These are phyloP conservation scores for Fraxinus dipetala DNA, from an alignment of 305 asterid species.

Conservation along the genomic window DNA sequence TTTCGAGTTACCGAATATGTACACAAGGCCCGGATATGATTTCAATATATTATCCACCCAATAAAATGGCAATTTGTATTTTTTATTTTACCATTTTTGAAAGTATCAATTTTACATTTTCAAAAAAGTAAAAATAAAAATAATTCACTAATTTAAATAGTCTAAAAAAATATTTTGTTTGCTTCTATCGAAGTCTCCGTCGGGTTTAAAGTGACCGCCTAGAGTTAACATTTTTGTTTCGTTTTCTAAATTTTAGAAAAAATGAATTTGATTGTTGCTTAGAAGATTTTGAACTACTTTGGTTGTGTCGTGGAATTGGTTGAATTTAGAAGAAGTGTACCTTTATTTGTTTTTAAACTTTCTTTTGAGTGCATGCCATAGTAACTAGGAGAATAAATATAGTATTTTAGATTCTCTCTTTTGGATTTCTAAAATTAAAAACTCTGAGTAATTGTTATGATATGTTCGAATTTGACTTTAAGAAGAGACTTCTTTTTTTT, in stretches of 20 bases:
- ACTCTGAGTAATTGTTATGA: too few relatives aligned
- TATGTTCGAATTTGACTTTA: background rate
- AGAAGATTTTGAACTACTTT: background rate
- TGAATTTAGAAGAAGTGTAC: background rate
- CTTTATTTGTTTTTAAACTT: background rate
- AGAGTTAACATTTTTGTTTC: background rate
- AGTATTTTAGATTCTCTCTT: too few relatives aligned
- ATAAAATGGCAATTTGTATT: background rate
- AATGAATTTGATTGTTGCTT: background rate
- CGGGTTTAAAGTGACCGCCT: background rate
- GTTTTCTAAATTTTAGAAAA: too few relatives aligned
- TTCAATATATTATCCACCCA: background rate
- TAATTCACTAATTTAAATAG: background rate
- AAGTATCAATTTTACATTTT: background rate
- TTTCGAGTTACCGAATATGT: background rate
- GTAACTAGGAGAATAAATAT: background rate
- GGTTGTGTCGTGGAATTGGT: background rate
- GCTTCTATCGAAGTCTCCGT: background rate
- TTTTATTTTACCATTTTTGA: too few relatives aligned
- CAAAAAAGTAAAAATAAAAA: too few relatives aligned
- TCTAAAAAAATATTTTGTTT: too few relatives aligned
- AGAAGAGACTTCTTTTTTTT: too few relatives aligned
- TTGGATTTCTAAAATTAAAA: background rate
- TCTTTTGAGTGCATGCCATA: background rate
- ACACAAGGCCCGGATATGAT: background rate